Conservation (phyloP, 2,329 filamentous ascomycete species). For the Alternaria novae-zelandiae region DNA sequence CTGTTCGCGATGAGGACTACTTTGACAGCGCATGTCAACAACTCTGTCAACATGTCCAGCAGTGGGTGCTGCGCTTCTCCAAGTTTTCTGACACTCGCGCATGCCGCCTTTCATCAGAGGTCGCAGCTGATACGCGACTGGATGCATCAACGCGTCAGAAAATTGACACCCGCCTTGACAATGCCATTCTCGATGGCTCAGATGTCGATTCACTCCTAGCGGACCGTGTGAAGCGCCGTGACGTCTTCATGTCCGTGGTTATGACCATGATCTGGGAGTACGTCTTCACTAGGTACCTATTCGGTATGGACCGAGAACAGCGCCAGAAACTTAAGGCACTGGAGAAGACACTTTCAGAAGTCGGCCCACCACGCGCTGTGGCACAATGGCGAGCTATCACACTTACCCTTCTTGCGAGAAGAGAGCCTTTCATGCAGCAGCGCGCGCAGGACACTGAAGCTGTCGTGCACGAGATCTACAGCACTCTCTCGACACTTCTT, state of each 20-base stretch:
- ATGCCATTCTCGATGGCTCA: slow-evolving; percentile 89
- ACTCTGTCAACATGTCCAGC: slow-evolving; percentile 92
- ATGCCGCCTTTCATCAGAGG: slow-evolving; percentile 81
- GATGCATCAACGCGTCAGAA: slow-evolving; percentile 65
- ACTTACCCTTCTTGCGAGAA: slow-evolving; percentile 82
- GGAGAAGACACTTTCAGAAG: slow-evolving; percentile 88
- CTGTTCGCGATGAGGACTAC: slow-evolving; percentile 86
- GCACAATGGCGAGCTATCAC: slow-evolving; percentile 97
- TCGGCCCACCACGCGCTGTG: slow-evolving; percentile 83
- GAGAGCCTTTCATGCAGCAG: slow-evolving; percentile 80
- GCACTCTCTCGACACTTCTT: slow-evolving; percentile 81
- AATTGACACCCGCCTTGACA: slow-evolving; percentile 91
- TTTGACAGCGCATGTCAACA: slow-evolving; percentile 94
- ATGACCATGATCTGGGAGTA: slow-evolving; percentile 99
- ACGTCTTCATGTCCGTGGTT: slow-evolving; percentile 97
- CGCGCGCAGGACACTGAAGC: slow-evolving; percentile 91
- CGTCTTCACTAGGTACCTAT: slow-evolving; percentile 95
- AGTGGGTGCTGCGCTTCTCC: slow-evolving; percentile 97
- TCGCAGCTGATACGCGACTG: slow-evolving; percentile 66
- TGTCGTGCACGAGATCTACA: slow-evolving; percentile 89
- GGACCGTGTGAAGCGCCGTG: slow-evolving; percentile 85
- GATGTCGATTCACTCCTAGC: slow-evolving; percentile 88
- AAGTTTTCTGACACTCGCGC: slow-evolving; percentile 94
- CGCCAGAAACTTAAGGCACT: slow-evolving; percentile 95
- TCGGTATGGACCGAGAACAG: slow-evolving; percentile 98